Conservation (phyloP, 2,329 filamentous ascomycete genomes). For the Scytalidium lignicola region DNA sequence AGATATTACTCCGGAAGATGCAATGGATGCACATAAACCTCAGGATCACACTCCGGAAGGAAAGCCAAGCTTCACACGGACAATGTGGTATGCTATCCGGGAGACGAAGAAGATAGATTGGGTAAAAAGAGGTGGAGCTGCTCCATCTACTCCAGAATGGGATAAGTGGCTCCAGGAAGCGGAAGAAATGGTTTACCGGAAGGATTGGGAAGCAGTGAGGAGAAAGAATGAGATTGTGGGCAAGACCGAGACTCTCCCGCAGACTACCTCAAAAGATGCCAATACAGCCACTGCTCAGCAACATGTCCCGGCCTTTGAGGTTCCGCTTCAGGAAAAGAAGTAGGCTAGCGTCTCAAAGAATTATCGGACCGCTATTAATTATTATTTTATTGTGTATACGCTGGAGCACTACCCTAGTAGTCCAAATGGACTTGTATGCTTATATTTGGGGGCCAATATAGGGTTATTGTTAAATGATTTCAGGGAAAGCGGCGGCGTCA, state of each 20-base stretch:
- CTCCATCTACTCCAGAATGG: conserved; percentile 49
- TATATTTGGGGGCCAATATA: too few species aligned
- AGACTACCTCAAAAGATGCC: conserved; percentile 2
- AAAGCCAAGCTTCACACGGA: conserved; percentile 46
- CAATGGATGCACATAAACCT: conserved; percentile 29
- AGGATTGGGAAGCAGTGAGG: conserved; percentile 41
- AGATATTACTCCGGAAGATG: conserved; percentile 37
- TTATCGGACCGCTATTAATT: too few species aligned
- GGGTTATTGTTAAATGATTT: too few species aligned
- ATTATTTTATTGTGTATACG: too few species aligned
- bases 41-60: conserved; percentile 34
- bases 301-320: conserved; percentile 20
- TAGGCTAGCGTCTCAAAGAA: conserved; percentile 2
- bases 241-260: conserved; percentile 9
- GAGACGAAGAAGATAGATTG: conserved; percentile 48
- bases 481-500: too few species aligned
- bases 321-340: conserved; percentile 12
- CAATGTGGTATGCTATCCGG: conserved; percentile 54
- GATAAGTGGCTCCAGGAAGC: conserved; percentile 48
- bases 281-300: conserved; percentile 18
- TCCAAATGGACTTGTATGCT: too few species aligned
- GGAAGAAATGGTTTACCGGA: conserved; percentile 29
- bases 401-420: too few species aligned
- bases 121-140: conserved; percentile 46
- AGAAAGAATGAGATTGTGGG: conserved; percentile 45